These are phyloP conservation scores for Anthostomella pinea DNA, from an alignment of 2,329 filamentous ascomycete genomes.

Conservation along the genomic window DNA sequence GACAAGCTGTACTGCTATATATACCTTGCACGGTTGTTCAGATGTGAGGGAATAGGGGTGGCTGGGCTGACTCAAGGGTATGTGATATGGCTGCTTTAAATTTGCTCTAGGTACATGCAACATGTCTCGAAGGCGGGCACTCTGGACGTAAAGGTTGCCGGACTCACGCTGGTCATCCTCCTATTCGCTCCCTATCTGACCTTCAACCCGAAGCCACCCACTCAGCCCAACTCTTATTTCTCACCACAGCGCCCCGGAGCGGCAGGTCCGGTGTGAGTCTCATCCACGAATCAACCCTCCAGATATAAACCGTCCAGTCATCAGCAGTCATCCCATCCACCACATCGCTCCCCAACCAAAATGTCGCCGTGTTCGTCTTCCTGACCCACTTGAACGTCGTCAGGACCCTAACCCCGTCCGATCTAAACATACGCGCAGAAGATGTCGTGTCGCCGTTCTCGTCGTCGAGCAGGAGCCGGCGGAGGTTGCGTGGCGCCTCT, in stretches of 20 bases:
- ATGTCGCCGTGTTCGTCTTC: constrained; percentile 7
- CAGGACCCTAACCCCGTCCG: constrained; percentile 10
- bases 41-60: too few relatives aligned
- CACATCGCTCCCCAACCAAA: constrained; percentile 18
- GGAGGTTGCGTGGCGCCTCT: constrained; percentile 4
- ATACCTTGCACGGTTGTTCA: too few relatives aligned
- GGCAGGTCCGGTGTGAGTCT: constrained; percentile 4
- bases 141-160: too few relatives aligned
- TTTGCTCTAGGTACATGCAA: too few relatives aligned
- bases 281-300: constrained; percentile 14
- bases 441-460: constrained; percentile 8
- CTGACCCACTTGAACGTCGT: constrained; percentile 10
- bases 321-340: constrained; percentile 12
- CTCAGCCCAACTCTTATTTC: too few relatives aligned
- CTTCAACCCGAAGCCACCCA: too few relatives aligned
- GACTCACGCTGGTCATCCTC: too few relatives aligned
- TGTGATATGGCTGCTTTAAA: too few relatives aligned
- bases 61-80: too few relatives aligned
- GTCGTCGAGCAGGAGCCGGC: constrained; percentile 10
- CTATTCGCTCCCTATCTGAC: too few relatives aligned
- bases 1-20: too few relatives aligned
- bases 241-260: constrained; percentile 3
- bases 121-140: too few relatives aligned
- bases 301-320: constrained; percentile 15
- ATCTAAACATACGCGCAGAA: constrained; percentile 7